phyloP scores from a whole-genome alignment of 169 alveolate species.

The Eimeria zaria region DNA sequence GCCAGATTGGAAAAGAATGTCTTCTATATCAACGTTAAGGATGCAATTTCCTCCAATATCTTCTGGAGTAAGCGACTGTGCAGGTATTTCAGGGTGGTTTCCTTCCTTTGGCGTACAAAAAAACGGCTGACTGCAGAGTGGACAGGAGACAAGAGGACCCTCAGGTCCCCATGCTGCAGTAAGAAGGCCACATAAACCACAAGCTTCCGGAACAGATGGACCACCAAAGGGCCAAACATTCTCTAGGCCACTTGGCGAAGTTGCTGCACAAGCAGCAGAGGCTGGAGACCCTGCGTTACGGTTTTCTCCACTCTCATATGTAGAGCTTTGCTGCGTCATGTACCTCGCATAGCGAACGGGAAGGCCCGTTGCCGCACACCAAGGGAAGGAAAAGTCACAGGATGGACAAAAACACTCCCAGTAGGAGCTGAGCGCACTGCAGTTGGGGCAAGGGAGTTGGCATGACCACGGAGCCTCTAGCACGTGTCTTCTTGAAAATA shows the following conservation, averaged over 20 bases:
- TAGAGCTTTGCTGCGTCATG: not conserved
- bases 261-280: not conserved
- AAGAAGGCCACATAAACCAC: slow-evolving; percentile 35
- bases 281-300: not conserved
- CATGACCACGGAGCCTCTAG: not conserved
- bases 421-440: slow-evolving; percentile 58
- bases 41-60: not conserved
- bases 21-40: not conserved
- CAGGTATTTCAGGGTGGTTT: not conserved
- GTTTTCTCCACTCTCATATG: not conserved
- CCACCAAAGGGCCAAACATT: slow-evolving; percentile 47
- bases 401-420: slow-evolving; percentile 70
- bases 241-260: not conserved
- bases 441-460: slow-evolving; percentile 55
- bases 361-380: slow-evolving; percentile 72
- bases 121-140: slow-evolving; percentile 66
- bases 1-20: not conserved
- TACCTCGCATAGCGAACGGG: slow-evolving; percentile 53
- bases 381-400: slow-evolving; percentile 57
- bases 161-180: slow-evolving; percentile 78
- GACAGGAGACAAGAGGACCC: slow-evolving; percentile 49
- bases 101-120: not conserved
- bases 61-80: not conserved
- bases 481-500: not conserved
- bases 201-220: slow-evolving; percentile 26